Evolutionary conservation across 495 filamentous ascomycete species (phyloP), one percentile per base, ranked within the genome.

Genomic region (Corynascus novoguineensis): DNA sequence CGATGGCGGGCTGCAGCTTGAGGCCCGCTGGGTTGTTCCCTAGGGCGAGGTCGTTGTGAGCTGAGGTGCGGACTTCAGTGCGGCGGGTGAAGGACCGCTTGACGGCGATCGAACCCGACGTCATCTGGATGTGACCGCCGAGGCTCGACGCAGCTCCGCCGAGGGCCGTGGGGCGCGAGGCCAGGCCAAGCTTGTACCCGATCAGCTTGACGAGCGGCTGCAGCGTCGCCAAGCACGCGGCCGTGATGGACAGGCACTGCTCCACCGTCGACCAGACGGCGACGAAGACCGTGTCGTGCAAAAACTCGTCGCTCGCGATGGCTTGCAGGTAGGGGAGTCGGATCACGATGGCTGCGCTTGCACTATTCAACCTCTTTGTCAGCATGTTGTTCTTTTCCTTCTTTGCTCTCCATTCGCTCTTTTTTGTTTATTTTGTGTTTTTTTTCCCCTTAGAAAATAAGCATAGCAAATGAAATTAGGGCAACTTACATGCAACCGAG

Each of bases 221-320:
- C 14, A 73, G 60, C 3, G 69, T 73, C n/a, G 68, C 68, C 17
- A 71, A 53, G 10, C 60, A 53, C 24, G 53, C 67, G 6, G 71
- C 71, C 3, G 65, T 63, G 50, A 73, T 68, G 50, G 63, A 66
- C 21, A 73, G 60, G 12, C 60, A 60, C n/a, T 66, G 58, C 44
- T 73, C 71, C 17, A 66, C 58, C 0, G 68, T 66, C 1, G 66
- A 70, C 70, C 68, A 72, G 47, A 72, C 64, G 5, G 70, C 66
- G 12, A 72, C 52, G 55, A 66, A 55, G 38, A 52, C 41, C 14
- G 66, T 71, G 44, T 54, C 50, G 28, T 60, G 67, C 8, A 73
- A 54, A 40, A 71, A 71, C 55, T 73, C 68, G n/a, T 45, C 38
- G 37, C 60, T 53, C 12, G 40, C 61, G 27, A 68, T 38, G 27